phyloP scores from a whole-genome alignment of 495 filamentous ascomycete species.

The Immersiella caudata region DNA sequence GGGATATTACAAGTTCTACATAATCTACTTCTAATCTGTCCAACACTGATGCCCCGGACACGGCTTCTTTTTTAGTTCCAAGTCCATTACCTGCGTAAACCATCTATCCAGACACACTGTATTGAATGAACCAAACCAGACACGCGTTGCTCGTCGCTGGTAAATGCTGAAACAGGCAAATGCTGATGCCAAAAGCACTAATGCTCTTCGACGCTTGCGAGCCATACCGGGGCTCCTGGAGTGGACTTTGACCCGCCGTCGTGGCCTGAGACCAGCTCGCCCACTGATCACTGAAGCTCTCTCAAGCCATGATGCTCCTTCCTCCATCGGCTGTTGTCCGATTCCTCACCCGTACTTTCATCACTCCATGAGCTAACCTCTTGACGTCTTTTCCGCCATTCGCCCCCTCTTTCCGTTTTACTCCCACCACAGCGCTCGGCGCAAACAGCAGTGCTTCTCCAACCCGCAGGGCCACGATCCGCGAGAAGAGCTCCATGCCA shows the following conservation, averaged over 20 bases:
- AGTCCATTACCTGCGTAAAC: neutral
- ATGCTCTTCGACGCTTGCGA: neutral
- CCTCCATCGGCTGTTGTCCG: slow-evolving; percentile 62
- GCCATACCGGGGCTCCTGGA: too few species aligned
- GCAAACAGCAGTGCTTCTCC: slow-evolving; percentile 71
- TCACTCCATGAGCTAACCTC: slow-evolving; percentile 49
- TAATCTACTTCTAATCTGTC: neutral
- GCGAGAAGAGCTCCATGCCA: slow-evolving; percentile 50
- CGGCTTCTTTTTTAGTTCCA: neutral
- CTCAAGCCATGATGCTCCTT: slow-evolving; percentile 53
- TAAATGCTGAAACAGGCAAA: neutral
- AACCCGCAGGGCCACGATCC: slow-evolving; percentile 60
- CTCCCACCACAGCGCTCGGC: slow-evolving; percentile 58
- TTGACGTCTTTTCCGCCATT: slow-evolving; percentile 24
- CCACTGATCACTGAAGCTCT: neutral
- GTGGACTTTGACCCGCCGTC: too few species aligned
- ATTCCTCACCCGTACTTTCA: slow-evolving; percentile 57
- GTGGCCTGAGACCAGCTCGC: neutral
- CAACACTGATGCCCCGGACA: neutral
- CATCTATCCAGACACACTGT: neutral
- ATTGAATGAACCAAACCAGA: neutral
- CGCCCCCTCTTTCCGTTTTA: slow-evolving; percentile 30
- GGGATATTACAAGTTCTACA: too few species aligned
- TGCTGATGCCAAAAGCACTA: too few species aligned
- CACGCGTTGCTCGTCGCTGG: neutral